Evolutionary conservation across 1,139 yeast genomes (phyloP), one percentile per base, ranked within the genome.

Genomic region (Hemisphaericaspora xylofermentans): DNA sequence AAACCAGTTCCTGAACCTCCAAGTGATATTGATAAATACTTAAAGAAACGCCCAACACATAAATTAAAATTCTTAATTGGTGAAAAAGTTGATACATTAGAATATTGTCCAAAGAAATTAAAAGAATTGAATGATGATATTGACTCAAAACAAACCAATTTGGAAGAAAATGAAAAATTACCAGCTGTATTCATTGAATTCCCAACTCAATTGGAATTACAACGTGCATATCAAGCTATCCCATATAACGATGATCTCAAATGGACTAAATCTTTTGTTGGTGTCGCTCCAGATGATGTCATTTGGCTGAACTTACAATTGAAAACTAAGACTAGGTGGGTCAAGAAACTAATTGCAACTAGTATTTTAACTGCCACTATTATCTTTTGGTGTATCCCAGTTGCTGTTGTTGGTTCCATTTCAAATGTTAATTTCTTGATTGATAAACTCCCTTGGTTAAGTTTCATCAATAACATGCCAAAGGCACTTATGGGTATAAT

Each of bases 351-450:
- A 21, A 53, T 74, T 48, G 76, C 77, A 31, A 54, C 59, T 17
- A 62, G 78, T 9, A 60, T 76, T 40, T 67, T 78, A 47, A 68
- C 78, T 19, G 62, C 73, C 40, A 63, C 84, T 57, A 78, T 88
- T 47, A 76, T 91, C 42, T 84, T 89, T 60, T 93, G 98, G 98
- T 78, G 96, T 45, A 74, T 89, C 54, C 98, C 98, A 14, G 97
- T 91, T 40, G 96, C 97, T 2, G 88, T 88, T 61, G 96, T 93
- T 42, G 98, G 98, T 82, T 72, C 84, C 56, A 78, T 93, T 50
- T 89, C 98, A 17, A 91, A 91, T 65, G 77, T 93, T 53, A 80
- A 84, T 48, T 76, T 74, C 53, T 71, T 89, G 61, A 86, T 84
- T 30, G 70, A 78, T 39, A 80, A 78, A 49, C 72, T 89, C 18